phyloP scores from a whole-genome alignment of 2,329 filamentous ascomycete species.

The Aspergillus bombycis region DNA sequence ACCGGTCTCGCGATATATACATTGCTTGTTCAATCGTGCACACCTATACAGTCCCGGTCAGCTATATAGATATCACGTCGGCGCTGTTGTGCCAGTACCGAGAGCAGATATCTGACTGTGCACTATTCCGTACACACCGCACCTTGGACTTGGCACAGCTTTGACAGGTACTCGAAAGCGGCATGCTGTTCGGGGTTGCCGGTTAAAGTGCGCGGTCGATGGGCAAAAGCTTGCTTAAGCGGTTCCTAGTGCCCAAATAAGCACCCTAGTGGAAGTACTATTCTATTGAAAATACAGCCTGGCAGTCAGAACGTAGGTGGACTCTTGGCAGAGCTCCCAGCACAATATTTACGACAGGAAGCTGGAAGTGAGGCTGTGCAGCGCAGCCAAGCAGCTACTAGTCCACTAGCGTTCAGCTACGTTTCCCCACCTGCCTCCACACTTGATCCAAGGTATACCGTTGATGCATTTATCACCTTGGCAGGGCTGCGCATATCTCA shows the following conservation, averaged over 20 bases:
- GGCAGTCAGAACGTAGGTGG: neutral
- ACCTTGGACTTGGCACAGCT: constrained; percentile 28
- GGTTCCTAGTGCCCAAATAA: no score
- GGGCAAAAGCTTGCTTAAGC: no score
- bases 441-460: no score
- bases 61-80: neutral
- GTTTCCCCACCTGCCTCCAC: no score
- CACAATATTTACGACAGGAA: neutral
- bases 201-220: neutral
- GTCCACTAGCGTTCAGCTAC: no score
- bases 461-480: no score
- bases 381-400: neutral
- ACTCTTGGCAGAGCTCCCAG: neutral
- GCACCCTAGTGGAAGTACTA: neutral
- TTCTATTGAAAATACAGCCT: neutral
- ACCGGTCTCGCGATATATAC: constrained; percentile 39
- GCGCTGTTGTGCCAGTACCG: constrained; percentile 13
- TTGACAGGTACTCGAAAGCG: constrained; percentile 19
- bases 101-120: constrained; percentile 15
- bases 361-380: neutral
- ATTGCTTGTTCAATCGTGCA: constrained; percentile 39
- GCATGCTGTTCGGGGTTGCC: neutral
- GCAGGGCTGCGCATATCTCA: no score
- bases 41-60: constrained; percentile 29
- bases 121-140: constrained; percentile 21